A percentile compares a stretch with the other conserved stretches of the same genome.
phyloP scores from a whole-genome alignment of 2,329 filamentous ascomycete genomes.

The Colletotrichum camelliae region DNA sequence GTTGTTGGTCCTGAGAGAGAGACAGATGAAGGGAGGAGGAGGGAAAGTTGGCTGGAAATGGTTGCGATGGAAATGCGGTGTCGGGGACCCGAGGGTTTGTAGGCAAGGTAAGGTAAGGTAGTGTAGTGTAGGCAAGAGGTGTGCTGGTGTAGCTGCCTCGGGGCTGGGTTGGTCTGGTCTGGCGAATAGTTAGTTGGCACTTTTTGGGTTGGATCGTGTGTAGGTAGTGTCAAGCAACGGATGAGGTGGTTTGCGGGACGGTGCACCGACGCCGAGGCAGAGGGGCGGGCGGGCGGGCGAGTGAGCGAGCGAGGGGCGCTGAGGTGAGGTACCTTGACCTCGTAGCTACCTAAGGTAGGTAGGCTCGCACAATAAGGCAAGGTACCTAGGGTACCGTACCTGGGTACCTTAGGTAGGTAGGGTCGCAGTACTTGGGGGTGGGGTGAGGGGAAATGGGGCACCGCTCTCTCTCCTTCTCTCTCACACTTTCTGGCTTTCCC shows the following conservation, averaged over 20 bases:
- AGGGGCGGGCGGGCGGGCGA: background rate
- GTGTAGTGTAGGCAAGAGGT: background rate
- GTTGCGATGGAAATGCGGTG: slow-evolving; percentile 15
- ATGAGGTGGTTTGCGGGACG: slow-evolving; percentile 14
- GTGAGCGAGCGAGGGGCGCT: background rate
- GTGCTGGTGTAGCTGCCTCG: background rate
- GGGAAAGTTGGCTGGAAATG: slow-evolving; percentile 2
- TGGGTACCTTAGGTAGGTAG: background rate
- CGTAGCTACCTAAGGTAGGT: background rate
- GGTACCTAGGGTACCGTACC: background rate
- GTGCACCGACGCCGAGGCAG: background rate
- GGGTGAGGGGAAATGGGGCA: background rate
- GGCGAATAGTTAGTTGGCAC: slow-evolving; percentile 19
- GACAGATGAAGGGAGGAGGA: background rate
- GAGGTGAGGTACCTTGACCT: background rate
- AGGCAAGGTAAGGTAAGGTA: background rate
- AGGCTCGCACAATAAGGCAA: background rate
- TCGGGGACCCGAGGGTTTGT: slow-evolving; percentile 10
- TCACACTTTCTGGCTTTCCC: background rate
- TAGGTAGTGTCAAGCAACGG: slow-evolving; percentile 2
- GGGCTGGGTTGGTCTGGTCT: slow-evolving; percentile 15
- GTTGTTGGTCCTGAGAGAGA: background rate
- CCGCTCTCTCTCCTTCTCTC: background rate
- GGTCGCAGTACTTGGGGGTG: background rate
- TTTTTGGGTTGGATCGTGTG: background rate